These are phyloP conservation scores for Nephelium lappaceum DNA, from an alignment of 345 rosid species.

Conservation along the genomic window DNA sequence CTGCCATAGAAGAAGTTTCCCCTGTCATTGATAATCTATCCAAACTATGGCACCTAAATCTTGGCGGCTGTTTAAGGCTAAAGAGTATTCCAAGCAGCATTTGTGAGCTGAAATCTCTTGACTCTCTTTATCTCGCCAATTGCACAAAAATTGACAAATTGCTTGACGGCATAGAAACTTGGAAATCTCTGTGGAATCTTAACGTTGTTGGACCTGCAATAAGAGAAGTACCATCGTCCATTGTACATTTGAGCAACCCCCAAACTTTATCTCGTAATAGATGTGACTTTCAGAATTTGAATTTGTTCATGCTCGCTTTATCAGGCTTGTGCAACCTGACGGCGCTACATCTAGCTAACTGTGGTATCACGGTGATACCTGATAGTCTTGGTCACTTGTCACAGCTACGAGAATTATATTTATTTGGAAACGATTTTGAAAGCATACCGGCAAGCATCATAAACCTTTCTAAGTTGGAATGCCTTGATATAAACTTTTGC, in stretches of 20 bases:
- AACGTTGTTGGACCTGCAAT: background rate
- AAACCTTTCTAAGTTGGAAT: slow-evolving; percentile 8
- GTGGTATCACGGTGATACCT: background rate
- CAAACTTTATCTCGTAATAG: background rate
- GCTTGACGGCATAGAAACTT: background rate
- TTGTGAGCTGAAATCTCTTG: slow-evolving; percentile 3
- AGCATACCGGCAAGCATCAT: background rate
- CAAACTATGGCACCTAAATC: background rate
- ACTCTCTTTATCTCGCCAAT: background rate
- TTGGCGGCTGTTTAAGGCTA: background rate
- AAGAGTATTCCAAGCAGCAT: slow-evolving; percentile 12
- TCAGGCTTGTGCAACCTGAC: background rate
- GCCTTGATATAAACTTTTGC: slow-evolving; percentile 13
- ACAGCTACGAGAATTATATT: background rate
- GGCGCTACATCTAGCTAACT: background rate
- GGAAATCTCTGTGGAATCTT: background rate
- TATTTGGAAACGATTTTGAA: background rate
- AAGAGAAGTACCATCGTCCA: background rate
- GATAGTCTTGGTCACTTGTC: background rate
- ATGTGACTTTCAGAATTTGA: too few species aligned
- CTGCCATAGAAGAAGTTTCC: slow-evolving; percentile 21
- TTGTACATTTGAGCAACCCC: background rate
- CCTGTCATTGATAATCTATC: background rate
- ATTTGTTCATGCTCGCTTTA: background rate
- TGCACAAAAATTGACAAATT: slow-evolving; percentile 1